Evolutionary conservation across 2,329 filamentous ascomycete genomes (phyloP).

Genomic region (Talaromyces sp.): DNA sequence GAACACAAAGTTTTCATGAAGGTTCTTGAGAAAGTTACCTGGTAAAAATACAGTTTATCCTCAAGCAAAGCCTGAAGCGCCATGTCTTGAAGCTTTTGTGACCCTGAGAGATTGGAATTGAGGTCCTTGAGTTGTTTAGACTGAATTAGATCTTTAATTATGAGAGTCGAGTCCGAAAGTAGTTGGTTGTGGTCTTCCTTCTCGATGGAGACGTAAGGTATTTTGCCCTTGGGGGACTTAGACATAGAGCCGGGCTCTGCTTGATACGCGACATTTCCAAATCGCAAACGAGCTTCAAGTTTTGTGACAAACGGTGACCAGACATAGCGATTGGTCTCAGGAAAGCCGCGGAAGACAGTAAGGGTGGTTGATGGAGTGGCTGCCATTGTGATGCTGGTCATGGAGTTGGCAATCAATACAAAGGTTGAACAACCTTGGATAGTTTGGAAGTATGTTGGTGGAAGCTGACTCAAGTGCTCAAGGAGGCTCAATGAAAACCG

Average conservation of each 20-base stretch:
- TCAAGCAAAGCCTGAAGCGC: conserved; percentile 60
- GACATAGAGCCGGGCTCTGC: conserved; percentile 49
- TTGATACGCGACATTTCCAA: conserved; percentile 53
- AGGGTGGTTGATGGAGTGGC: neutral
- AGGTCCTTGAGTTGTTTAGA: conserved; percentile 51
- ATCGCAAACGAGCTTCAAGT: conserved; percentile 63
- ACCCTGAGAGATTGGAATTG: conserved; percentile 47
- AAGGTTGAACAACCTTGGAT: too few species aligned
- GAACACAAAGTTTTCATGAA: too few species aligned
- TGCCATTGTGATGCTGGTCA: neutral
- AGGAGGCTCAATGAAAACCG: too few species aligned
- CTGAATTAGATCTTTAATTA: conserved; percentile 51
- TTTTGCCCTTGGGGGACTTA: conserved; percentile 59
- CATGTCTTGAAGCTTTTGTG: conserved; percentile 53
- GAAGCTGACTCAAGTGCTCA: too few species aligned
- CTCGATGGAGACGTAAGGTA: conserved; percentile 57
- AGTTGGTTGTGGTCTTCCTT: conserved; percentile 30
- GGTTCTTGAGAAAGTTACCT: conserved; percentile 46
- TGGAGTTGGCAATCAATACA: neutral
- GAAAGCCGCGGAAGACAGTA: conserved; percentile 57
- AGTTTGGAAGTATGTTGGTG: too few species aligned
- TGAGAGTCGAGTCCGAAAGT: conserved; percentile 58
- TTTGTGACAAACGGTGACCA: conserved; percentile 68
- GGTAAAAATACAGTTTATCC: conserved; percentile 63
- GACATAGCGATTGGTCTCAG: conserved; percentile 46